Base-by-base conservation (phyloP, 2,329 filamentous ascomycete genomes). In the Lecanicillium sp. region DNA sequence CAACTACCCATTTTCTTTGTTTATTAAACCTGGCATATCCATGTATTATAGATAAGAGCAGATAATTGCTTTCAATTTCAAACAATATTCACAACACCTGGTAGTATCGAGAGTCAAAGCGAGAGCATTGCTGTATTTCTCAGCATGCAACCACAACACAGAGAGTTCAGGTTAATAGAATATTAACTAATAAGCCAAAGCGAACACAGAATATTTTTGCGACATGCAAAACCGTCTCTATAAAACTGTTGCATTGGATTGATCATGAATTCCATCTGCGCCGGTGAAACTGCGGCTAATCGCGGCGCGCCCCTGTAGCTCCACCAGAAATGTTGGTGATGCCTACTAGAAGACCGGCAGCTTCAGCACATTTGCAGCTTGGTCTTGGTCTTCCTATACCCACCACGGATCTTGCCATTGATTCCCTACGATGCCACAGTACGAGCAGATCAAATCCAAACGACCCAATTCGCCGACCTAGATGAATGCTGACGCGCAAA, bases 211-310 rank as follows among this genome's bases (percentile, higher is more conserved):
- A n/a, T n/a, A n/a, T n/a, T n/a, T n/a, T n/a, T n/a, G n/a, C n/a
- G n/a, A n/a, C n/a, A n/a, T n/a, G n/a, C n/a, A n/a, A n/a, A n/a
- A n/a, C n/a, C n/a, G n/a, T n/a, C n/a, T n/a, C n/a, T n/a, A n/a
- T n/a, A n/a, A n/a, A n/a, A n/a, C n/a, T n/a, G n/a, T n/a, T n/a
- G n/a, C n/a, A n/a, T n/a, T n/a, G n/a, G n/a, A n/a, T n/a, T n/a
- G n/a, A n/a, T n/a, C n/a, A n/a, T n/a, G n/a, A n/a, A n/a, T n/a
- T n/a, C n/a, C n/a, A 27, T 26, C 27, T 36, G 45, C 20, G 48
- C 41, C 40, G 50, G 48, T 27, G 48, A 49, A 49, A 44, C 48
- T 23, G 23, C 48, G 48, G 48, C 14, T 49, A 49, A 49, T 44
- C 27, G 19, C 21, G 9, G 14, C 27, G 11, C 12, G 38, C 48